phyloP scores from a whole-genome alignment of 345 rosid species.

The Laguncularia racemosa region DNA sequence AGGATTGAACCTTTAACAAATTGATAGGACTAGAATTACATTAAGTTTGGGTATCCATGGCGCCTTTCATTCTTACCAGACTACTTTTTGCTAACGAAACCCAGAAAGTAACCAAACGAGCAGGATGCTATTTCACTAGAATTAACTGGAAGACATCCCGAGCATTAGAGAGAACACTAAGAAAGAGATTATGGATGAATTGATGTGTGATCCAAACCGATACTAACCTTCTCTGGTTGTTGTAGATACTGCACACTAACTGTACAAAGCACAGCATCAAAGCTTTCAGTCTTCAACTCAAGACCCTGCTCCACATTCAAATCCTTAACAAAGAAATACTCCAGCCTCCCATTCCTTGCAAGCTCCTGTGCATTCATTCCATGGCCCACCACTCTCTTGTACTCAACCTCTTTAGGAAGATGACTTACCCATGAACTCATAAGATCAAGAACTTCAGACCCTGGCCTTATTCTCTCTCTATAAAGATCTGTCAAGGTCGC shows the following conservation, averaged over 20 bases:
- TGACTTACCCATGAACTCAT: slow-evolving; percentile 98
- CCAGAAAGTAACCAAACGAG: too few relatives aligned
- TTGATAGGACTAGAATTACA: too few relatives aligned
- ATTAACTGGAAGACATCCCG: too few relatives aligned
- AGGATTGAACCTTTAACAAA: too few relatives aligned
- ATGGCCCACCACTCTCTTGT: slow-evolving; percentile 78
- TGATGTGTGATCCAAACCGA: not conserved
- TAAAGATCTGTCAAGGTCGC: slow-evolving; percentile 57
- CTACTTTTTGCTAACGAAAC: too few relatives aligned
- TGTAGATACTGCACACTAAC: slow-evolving; percentile 88
- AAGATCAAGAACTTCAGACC: slow-evolving; percentile 62
- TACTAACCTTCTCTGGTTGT: slow-evolving; percentile 72
- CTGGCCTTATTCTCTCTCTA: slow-evolving; percentile 50
- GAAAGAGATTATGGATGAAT: too few relatives aligned
- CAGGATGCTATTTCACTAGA: too few relatives aligned
- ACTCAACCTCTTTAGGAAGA: slow-evolving; percentile 53
- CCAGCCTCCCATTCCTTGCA: slow-evolving; percentile 57
- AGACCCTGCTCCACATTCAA: slow-evolving; percentile 55
- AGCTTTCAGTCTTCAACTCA: slow-evolving; percentile 41
- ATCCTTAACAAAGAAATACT: slow-evolving; percentile 59
- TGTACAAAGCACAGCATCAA: slow-evolving; percentile 71
- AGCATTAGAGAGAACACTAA: too few relatives aligned
- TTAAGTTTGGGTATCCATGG: too few relatives aligned
- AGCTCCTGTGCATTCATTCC: slow-evolving; percentile 95
- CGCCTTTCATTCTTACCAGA: too few relatives aligned